Conservation (phyloP, 2,329 filamentous ascomycete genomes). For the Lizonia empirigonia region DNA sequence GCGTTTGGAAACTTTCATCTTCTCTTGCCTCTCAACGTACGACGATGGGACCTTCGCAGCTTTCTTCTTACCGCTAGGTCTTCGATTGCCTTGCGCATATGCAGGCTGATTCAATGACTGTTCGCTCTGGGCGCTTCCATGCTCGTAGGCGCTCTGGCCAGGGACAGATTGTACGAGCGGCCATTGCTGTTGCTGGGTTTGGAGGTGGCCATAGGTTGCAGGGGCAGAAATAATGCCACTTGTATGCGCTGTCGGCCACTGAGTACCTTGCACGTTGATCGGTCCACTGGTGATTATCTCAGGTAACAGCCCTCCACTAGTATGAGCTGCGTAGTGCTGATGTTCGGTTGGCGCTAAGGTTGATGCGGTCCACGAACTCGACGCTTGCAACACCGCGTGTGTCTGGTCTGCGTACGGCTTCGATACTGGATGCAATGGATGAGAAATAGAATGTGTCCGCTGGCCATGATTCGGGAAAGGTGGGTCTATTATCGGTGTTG, state of each 20-base stretch:
- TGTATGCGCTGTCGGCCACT: slow-evolving; percentile 25
- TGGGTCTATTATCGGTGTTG: slow-evolving; percentile 29
- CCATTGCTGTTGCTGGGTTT: slow-evolving; percentile 29
- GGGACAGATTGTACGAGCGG: slow-evolving; percentile 14
- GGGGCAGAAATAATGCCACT: slow-evolving; percentile 15
- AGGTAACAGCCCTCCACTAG: slow-evolving; percentile 20
- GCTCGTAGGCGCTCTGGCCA: slow-evolving; percentile 22
- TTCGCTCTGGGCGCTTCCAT: slow-evolving; percentile 14
- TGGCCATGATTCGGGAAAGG: slow-evolving; percentile 29
- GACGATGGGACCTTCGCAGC: slow-evolving; percentile 40
- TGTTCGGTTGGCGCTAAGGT: slow-evolving; percentile 17
- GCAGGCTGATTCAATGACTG: slow-evolving; percentile 9
- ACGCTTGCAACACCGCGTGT: slow-evolving; percentile 24
- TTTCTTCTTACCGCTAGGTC: slow-evolving; percentile 31
- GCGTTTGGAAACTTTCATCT: slow-evolving; percentile 42
- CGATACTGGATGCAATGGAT: slow-evolving; percentile 26
- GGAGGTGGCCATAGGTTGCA: slow-evolving; percentile 23
- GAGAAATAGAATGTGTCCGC: slow-evolving; percentile 29
- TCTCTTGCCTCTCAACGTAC: slow-evolving; percentile 41
- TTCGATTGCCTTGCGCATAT: slow-evolving; percentile 18
- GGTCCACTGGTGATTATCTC: slow-evolving; percentile 17
- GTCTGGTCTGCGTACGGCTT: slow-evolving; percentile 22
- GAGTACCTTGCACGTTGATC: slow-evolving; percentile 16
- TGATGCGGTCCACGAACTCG: slow-evolving; percentile 23
- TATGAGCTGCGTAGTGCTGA: slow-evolving; percentile 24